Base-by-base conservation (phyloP, 2,329 filamentous ascomycete genomes). In the Verticillium dahliae region DNA sequence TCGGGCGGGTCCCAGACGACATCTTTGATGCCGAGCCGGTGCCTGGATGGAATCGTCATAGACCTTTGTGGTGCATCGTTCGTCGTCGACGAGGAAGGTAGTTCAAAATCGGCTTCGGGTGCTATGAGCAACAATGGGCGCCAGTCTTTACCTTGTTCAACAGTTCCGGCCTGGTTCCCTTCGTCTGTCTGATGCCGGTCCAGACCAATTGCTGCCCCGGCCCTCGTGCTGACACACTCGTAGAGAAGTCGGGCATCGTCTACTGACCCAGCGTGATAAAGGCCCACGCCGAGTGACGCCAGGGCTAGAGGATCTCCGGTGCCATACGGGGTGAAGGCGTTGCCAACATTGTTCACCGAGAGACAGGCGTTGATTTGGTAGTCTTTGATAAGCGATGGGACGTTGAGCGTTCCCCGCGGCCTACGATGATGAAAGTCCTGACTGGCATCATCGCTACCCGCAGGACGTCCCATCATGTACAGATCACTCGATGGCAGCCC, bases 281-380 rank as follows among this genome's bases (percentile, higher is more conserved):
- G 69, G 0, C 86, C 87, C 0, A 90, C 85, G 1, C 85, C 84
- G 59, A 87, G 74, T 65, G 81, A 85, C 22, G 87, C 87, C 54
- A 90, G 74, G 50, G 78, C 77, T 57, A 91, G 70, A 1, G 88
- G 88, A 73, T 91, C 89, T 45, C 82, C 86, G 18, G 78, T 85
- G 0, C 88, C 89, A 68, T 87, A 84, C 0, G 89, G 89, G 6
- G 89, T 91, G 67, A 91, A 91, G 0, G 88, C 87, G 69, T 91
- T 91, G 18, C 88, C 88, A 14, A 91, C 83, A 67, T 91, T 91
- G 68, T 91, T 91, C 41, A 90, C 80, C 1, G 85, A 83, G 5
- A 91, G 79, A 14, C 85, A 85, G 22, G 80, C 85, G 62, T 85
- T 79, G 3, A 91, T 70, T 0, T 78, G 78, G 63, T 85, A 80